Percentiles rank a stretch among this genome's conserved stretches.
Evolutionary conservation across 192 early-diverging fungal species (phyloP).

Genomic region (Coemansia sp.): DNA sequence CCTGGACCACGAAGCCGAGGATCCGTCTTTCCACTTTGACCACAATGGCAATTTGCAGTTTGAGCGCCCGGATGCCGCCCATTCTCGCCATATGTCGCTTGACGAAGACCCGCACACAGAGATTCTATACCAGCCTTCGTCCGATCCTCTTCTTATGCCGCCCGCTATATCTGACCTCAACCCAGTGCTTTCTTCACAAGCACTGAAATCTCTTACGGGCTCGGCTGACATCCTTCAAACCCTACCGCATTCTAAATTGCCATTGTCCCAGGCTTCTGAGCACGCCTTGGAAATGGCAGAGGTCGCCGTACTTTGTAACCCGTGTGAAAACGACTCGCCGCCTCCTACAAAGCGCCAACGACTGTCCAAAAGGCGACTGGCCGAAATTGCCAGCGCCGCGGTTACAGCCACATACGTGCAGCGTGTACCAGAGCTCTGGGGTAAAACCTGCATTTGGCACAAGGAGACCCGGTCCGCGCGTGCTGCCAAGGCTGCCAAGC

Average conservation of each 20-base stretch:
- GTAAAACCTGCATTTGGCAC: constrained; percentile 26
- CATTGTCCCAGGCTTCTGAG: no score
- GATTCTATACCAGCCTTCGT: background rate
- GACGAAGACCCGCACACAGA: background rate
- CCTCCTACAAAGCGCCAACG: background rate
- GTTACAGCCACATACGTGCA: background rate
- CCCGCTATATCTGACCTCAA: no score
- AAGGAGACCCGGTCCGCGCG: background rate
- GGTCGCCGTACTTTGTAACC: background rate
- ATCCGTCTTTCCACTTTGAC: constrained; percentile 19
- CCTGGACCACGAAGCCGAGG: background rate
- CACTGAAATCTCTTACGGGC: no score
- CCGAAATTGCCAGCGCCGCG: background rate
- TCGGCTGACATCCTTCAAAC: no score
- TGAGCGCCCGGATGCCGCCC: background rate
- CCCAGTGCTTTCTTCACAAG: no score
- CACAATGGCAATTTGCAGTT: constrained; percentile 31
- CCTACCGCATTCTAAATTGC: no score
- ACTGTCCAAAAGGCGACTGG: background rate
- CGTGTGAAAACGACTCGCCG: background rate
- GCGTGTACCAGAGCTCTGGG: constrained; percentile 20
- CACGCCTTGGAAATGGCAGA: constrained; percentile 6
- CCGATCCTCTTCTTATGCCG: background rate
- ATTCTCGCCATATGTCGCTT: background rate
- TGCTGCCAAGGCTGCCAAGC: background rate